A percentile compares a stretch with the other conserved stretches of the same genome.
Evolutionary conservation across 768 basidiomycete species (phyloP).

Genomic region (Coprinopsis cinerea): DNA sequence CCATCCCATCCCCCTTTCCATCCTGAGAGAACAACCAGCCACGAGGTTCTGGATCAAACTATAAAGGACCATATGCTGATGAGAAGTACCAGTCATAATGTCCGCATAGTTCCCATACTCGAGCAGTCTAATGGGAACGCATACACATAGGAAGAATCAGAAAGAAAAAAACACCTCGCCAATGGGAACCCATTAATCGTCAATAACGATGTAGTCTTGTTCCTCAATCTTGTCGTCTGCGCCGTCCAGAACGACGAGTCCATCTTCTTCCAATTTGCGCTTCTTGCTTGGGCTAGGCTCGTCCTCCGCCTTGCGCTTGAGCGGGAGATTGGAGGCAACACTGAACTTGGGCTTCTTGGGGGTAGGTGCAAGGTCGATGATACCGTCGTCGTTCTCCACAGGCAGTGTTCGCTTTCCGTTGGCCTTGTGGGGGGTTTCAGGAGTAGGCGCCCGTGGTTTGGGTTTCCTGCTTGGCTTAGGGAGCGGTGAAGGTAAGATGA

Average conservation of each 20-base stretch:
- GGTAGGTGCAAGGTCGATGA: conserved; percentile 48
- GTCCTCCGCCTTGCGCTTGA: conserved; percentile 20
- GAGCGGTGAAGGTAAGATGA: conserved; percentile 61
- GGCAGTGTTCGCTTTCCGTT: conserved; percentile 50
- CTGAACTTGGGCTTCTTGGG: conserved; percentile 44
- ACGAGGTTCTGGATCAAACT: too few species aligned
- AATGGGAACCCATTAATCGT: conserved; percentile 18
- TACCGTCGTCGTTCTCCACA: conserved; percentile 49
- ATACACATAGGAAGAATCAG: too few species aligned
- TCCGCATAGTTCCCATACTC: too few species aligned
- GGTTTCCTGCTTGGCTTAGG: conserved; percentile 47
- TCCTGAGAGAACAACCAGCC: too few species aligned
- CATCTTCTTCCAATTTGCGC: conserved; percentile 65
- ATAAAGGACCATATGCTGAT: too few species aligned
- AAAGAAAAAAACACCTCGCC: too few species aligned
- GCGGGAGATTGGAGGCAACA: conserved; percentile 10
- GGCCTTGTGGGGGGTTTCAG: conserved; percentile 35
- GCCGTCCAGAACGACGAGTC: conserved; percentile 60
- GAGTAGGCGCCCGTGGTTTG: conserved; percentile 32
- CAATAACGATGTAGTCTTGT: conserved; percentile 23
- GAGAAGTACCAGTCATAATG: too few species aligned
- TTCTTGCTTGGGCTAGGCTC: conserved; percentile 57
- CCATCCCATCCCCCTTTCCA: too few species aligned
- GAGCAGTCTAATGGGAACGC: too few species aligned
- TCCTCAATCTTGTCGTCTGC: conserved; percentile 48